Conservation (phyloP, 1,284 basidiomycete species). For the Porodaedalea pini region DNA sequence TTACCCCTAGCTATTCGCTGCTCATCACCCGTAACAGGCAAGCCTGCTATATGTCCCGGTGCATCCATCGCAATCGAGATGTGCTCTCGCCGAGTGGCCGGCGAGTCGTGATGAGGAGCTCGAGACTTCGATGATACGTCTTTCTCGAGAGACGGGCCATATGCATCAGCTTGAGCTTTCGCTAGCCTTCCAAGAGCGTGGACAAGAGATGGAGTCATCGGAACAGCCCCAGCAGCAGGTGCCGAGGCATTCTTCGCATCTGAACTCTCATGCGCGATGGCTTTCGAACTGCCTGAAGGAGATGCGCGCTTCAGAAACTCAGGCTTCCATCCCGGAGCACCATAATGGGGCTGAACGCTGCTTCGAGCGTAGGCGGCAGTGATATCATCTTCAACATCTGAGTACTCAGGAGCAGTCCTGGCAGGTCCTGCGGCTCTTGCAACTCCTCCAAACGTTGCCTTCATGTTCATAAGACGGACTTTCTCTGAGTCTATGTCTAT, state of each 20-base stretch:
- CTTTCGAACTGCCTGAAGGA: constrained; percentile 18
- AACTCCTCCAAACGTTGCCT: constrained; percentile 6
- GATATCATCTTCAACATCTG: constrained; percentile 35
- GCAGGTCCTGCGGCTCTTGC: not conserved
- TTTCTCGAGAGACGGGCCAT: constrained; percentile 22
- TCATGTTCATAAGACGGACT: constrained; percentile 19
- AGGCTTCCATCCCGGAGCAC: constrained; percentile 32
- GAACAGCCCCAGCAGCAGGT: constrained; percentile 40
- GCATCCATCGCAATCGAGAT: not conserved
- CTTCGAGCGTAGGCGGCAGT: constrained; percentile 8
- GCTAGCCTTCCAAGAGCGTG: constrained; percentile 54
- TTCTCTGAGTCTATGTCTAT: constrained; percentile 26
- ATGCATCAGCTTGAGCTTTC: constrained; percentile 50
- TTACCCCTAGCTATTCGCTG: constrained; percentile 20
- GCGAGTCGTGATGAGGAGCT: not conserved
- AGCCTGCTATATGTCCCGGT: not conserved
- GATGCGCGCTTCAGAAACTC: constrained; percentile 31
- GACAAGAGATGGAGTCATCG: constrained; percentile 60
- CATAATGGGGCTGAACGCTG: constrained; percentile 11
- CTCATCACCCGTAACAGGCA: constrained; percentile 20
- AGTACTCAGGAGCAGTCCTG: constrained; percentile 32
- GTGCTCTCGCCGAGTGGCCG: constrained; percentile 1
- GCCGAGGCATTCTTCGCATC: constrained; percentile 16
- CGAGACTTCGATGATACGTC: not conserved
- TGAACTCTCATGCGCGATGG: constrained; percentile 10